Conservation (phyloP, 2,329 filamentous ascomycete genomes). For the Fusarium temperatum region DNA sequence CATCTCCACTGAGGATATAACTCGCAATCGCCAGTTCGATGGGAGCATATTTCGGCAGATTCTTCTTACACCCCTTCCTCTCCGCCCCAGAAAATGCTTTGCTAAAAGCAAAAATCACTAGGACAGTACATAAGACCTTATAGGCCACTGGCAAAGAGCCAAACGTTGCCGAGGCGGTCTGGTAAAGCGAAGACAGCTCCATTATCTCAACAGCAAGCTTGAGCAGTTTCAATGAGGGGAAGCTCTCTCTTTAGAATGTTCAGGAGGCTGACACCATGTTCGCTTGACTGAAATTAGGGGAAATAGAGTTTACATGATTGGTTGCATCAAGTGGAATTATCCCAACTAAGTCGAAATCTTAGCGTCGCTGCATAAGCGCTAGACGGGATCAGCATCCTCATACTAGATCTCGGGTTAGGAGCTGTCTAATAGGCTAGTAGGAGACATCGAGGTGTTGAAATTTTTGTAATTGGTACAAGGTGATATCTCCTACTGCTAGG, state of each 20-base stretch:
- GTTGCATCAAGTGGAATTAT: neutral
- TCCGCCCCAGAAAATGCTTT: neutral
- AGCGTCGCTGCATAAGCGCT: neutral
- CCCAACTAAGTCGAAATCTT: neutral
- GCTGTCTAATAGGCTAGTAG: neutral
- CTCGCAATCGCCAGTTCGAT: constrained; percentile 22
- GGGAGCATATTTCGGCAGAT: constrained; percentile 10
- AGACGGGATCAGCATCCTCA: neutral
- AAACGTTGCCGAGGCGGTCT: neutral
- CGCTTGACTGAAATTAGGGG: neutral
- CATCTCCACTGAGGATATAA: constrained; percentile 21
- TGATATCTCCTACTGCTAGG: neutral
- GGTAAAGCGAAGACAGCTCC: neutral
- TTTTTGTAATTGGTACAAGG: neutral
- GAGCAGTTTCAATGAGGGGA: neutral
- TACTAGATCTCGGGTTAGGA: neutral
- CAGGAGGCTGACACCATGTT: neutral
- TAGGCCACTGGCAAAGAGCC: neutral
- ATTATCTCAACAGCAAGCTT: neutral
- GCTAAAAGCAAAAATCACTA: neutral
- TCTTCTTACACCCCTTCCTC: neutral
- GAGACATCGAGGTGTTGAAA: neutral
- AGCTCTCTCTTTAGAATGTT: neutral
- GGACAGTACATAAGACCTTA: neutral
- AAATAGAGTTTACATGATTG: neutral